phyloP scores from a whole-genome alignment of 106 monocot genomes.

The Dendrobium officinale region DNA sequence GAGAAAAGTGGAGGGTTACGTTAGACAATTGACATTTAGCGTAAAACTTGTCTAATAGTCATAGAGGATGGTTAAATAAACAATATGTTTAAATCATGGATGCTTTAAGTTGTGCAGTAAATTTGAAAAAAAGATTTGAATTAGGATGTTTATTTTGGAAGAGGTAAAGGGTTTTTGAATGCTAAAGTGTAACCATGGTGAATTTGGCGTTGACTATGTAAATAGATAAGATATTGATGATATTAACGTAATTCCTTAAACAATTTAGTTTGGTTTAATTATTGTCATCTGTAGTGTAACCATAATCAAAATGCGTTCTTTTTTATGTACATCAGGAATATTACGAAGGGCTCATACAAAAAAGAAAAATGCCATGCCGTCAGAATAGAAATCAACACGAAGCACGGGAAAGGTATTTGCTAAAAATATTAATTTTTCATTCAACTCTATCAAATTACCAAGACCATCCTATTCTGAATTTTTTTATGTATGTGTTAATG shows the following conservation, averaged over 20 bases:
- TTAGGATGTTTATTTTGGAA: neutral
- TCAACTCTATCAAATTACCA: neutral
- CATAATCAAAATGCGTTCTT: neutral
- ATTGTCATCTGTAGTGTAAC: neutral
- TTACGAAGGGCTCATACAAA: constrained; percentile 39
- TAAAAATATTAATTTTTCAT: neutral
- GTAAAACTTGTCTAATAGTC: too few relatives aligned
- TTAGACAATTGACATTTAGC: too few relatives aligned
- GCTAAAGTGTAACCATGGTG: neutral
- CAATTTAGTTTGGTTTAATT: neutral
- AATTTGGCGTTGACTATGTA: neutral
- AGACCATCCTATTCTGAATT: neutral
- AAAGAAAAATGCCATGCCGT: constrained; percentile 35
- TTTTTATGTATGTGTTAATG: neutral
- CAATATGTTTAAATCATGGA: neutral
- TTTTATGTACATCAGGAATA: constrained; percentile 38
- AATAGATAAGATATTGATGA: neutral
- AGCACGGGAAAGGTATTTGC: constrained; percentile 57
- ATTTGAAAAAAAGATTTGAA: neutral
- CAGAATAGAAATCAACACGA: constrained; percentile 27
- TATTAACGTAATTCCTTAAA: neutral
- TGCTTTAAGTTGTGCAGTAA: neutral
- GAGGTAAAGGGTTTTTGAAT: neutral
- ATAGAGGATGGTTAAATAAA: neutral
- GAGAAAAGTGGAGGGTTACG: too few relatives aligned